phyloP scores from a whole-genome alignment of 371 early-diverging fungal genomes.

The Saksenaea vasiformis region DNA sequence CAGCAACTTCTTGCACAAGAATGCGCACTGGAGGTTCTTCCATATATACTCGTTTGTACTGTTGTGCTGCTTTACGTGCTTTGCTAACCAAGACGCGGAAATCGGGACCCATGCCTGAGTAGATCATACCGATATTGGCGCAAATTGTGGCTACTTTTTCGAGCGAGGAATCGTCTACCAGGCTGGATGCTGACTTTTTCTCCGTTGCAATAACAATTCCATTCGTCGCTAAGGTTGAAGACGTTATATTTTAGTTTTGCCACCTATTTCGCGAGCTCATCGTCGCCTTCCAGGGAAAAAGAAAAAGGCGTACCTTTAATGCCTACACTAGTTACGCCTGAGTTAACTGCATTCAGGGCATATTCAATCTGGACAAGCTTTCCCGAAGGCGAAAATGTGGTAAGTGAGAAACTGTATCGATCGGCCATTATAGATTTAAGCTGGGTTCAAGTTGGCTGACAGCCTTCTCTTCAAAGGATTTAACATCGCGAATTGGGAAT shows the following conservation, averaged over 20 bases:
- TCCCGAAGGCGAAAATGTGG: conserved; percentile 99
- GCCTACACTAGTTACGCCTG: conserved; percentile 96
- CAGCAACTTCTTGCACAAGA: conserved; percentile 94
- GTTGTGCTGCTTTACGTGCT: conserved; percentile 96
- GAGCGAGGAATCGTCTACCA: conserved; percentile 90
- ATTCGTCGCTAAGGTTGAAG: conserved; percentile 74
- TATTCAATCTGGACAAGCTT: conserved; percentile 99
- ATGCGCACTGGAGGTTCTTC: conserved; percentile 95
- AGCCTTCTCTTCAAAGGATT: background rate
- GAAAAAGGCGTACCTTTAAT: conserved; percentile 87
- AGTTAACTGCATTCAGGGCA: conserved; percentile 94
- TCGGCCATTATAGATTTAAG: conserved; percentile 40
- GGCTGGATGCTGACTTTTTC: conserved; percentile 92
- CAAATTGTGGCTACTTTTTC: conserved; percentile 91
- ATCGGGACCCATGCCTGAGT: conserved; percentile 99
- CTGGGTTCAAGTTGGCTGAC: background rate
- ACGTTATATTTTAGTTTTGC: background rate
- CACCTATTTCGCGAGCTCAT: background rate
- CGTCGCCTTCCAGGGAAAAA: background rate
- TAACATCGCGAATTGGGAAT: too few species aligned
- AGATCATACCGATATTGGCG: conserved; percentile 94
- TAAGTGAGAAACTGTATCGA: conserved; percentile 95
- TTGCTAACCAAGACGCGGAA: conserved; percentile 93
- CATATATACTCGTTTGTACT: conserved; percentile 90
- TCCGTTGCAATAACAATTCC: conserved; percentile 98